Evolutionary conservation across 1,284 basidiomycete genomes (phyloP), one percentile per base, ranked within the genome.

Genomic region (Sanghuangporus sanghuang): DNA sequence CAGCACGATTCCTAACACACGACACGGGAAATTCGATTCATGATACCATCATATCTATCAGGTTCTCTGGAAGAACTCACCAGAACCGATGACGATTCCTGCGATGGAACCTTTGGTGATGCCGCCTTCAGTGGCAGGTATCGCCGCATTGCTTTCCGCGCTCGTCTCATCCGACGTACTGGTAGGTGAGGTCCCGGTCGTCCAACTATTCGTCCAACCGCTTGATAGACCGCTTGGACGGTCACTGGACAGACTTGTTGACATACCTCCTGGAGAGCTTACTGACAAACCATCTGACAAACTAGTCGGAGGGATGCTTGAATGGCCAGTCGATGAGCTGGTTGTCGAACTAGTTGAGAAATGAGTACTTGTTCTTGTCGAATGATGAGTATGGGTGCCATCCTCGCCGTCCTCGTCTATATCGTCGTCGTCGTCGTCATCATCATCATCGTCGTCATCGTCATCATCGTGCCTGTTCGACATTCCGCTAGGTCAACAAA

Each of bases 31-130:
- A 35, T 0, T 32, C 27, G 27, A 48, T n/a, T 58, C 35, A 27
- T 18, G 52, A n/a, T 46, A 44, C n/a, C 57, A 12, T 27, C 23
- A 2, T 32, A 32, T 32, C 27, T 32, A 32, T 32, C 5, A 53
- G 14, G 18, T 21, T 38, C 14, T 7, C 21, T n/a, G 14, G 6
- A 42, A 59, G 27, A n/a, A 58, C 64, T 21, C 27, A 65, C 64
- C 38, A 16, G 62, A 16, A 18, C 56, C 64, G 21, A 65, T 48
- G 39, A 65, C 57, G 12, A 62, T 59, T 14, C 64, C 64, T 23
- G 60, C 61, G 38, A 65, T 62, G 8, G 64, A 54, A 6, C 64
- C 64, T 35, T 53, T 52, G 27, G 54, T 57, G 40, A 64, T 44
- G 14, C 49, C 49, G 23, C 52, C 55, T 14, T 36, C 50, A 8